Evolutionary conservation across 2,329 filamentous ascomycete genomes (phyloP), one percentile per base, ranked within the genome.

Genomic region (Penicillium sp.): DNA sequence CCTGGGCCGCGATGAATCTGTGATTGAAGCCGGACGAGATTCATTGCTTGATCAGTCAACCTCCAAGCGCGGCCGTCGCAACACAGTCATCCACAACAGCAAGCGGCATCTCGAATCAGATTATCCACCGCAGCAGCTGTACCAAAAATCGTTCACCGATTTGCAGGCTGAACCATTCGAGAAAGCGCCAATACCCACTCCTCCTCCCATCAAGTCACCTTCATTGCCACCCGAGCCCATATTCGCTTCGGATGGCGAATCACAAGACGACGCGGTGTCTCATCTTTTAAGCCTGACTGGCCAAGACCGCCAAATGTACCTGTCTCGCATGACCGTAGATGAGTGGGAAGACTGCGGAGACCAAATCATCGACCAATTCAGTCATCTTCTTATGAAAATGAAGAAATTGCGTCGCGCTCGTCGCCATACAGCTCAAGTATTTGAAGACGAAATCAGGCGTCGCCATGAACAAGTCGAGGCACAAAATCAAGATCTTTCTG

Each of bases 281-380:
- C 67, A 74, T 24, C 68, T 79, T 22, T 64, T 77, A 27, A 67
- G 60, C 4, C 68, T 76, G 14, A 66, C 72, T 22, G 69, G 71
- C 1, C 50, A 71, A 26, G 73, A 79, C 3, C 81, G 84, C 58
- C 68, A 69, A 3, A 62, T 71, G 0, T 84, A 86, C 68, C 81
- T 88, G 60, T 71, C 74, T 1, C 78, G 76, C 10, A 74, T 87
- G 42, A 71, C 75, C 1, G 77, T 86, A 16, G 70, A 76, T 3
- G 79, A 87, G 59, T 87, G 85, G 83, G 85, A 87, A 70, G 79
- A 85, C 46, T 82, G 84, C 22, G 85, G 85, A 3, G 82, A 86
- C 56, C 83, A 84, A 78, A 80, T 88, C 46, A 75, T 87, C 1
- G 79, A 81, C 1, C 77, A 79, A 49, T 86, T 87, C 64, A 74